Percentiles rank a stretch among this genome's conserved stretches.
Conservation (phyloP, 306 rosid genomes). For the Cicer arietinum region DNA sequence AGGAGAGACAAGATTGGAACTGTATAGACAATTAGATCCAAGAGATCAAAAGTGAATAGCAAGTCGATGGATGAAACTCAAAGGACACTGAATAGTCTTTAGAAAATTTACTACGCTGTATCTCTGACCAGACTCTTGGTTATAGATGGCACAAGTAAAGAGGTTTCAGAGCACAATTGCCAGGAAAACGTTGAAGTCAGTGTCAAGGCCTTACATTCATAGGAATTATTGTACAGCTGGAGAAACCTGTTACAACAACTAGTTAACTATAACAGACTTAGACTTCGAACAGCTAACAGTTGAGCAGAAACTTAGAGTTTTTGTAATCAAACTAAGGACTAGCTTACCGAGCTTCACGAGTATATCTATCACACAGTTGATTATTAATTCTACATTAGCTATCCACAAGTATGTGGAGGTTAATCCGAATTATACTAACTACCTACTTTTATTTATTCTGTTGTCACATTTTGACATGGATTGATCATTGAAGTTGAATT, state of each 20-base stretch:
- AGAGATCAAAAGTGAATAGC: too few relatives aligned
- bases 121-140: background rate
- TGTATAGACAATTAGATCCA: background rate
- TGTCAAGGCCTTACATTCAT: background rate
- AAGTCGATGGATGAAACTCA: background rate
- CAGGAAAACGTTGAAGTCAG: background rate
- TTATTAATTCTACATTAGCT: constrained; percentile 20
- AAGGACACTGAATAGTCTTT: background rate
- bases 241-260: background rate
- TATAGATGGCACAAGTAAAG: background rate
- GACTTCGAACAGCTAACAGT: background rate
- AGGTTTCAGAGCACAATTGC: background rate
- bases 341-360: background rate
- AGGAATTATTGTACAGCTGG: background rate
- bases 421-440: constrained; percentile 1
- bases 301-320: background rate
- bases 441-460: background rate
- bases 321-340: background rate
- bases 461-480: constrained; percentile 18
- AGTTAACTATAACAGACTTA: background rate
- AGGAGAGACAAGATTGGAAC: background rate
- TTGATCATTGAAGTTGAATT: constrained; percentile 20
- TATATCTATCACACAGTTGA: background rate
- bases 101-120: background rate
- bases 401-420: background rate